A percentile compares a stretch with the other conserved stretches of the same genome.
These are phyloP conservation scores for Clonostachys solani DNA, from an alignment of 2,329 filamentous ascomycete species.

Conservation along the genomic window DNA sequence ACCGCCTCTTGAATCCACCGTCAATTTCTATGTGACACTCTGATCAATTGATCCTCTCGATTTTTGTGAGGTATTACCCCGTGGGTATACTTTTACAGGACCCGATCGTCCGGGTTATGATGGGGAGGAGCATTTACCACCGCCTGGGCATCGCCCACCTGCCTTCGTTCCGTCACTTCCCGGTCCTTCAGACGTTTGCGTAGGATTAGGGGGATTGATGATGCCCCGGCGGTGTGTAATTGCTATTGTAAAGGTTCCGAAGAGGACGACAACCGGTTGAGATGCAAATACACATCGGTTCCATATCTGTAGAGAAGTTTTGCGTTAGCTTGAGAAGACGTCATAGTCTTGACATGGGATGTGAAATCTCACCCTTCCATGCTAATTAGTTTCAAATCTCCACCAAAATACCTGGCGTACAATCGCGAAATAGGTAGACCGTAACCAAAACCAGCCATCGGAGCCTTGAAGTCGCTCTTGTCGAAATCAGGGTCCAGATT, in stretches of 20 bases:
- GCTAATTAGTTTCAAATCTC: constrained; percentile 94
- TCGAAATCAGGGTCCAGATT: constrained; percentile 96
- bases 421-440: constrained; percentile 89
- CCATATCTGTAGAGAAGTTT: constrained; percentile 65
- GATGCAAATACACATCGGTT: constrained; percentile 96
- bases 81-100: constrained; percentile 19
- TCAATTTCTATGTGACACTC: too few species aligned
- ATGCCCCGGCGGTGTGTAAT: constrained; percentile 49
- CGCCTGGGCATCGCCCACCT: constrained; percentile 84
- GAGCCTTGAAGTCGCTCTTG: constrained; percentile 98
- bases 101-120: constrained; percentile 21
- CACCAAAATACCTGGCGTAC: constrained; percentile 96
- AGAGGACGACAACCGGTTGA: constrained; percentile 91
- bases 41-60: too few species aligned
- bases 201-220: constrained; percentile 27
- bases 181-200: constrained; percentile 63
- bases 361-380: constrained; percentile 83
- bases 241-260: constrained; percentile 96
- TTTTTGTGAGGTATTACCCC: too few species aligned
- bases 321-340: constrained; percentile 7
- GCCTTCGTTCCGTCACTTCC: constrained; percentile 82
- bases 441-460: constrained; percentile 99
- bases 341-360: not conserved
- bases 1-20: too few species aligned
- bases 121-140: constrained; percentile 56